phyloP scores from a whole-genome alignment of 2,329 filamentous ascomycete genomes.

The Ophiostoma himal-ulmi region DNA sequence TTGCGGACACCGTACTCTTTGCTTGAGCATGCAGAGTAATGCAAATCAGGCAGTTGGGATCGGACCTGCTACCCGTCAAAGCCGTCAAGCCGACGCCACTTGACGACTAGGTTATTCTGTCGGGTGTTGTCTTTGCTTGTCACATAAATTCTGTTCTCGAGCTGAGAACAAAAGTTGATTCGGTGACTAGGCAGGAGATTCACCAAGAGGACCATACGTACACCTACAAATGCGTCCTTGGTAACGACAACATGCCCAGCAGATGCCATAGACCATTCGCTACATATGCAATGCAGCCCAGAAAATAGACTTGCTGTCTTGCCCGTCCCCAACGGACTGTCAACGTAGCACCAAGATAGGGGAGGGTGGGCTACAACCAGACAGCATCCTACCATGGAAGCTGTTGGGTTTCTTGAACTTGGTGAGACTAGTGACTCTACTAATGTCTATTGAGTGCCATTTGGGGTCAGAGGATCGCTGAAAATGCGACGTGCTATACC shows the following conservation, averaged over 20 bases:
- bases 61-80: neutral
- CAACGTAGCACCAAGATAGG: slow-evolving; percentile 10
- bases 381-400: neutral
- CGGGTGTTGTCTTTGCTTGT: neutral
- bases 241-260: too few relatives aligned
- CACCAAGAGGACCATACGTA: too few relatives aligned
- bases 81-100: neutral
- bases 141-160: too few relatives aligned
- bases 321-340: neutral
- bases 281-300: slow-evolving; percentile 10
- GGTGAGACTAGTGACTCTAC: neutral
- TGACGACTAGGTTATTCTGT: too few relatives aligned
- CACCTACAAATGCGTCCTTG: too few relatives aligned
- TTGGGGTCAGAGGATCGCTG: neutral
- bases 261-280: neutral
- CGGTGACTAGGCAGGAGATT: too few relatives aligned
- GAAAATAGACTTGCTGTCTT: neutral
- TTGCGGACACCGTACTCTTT: neutral
- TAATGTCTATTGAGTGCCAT: neutral
- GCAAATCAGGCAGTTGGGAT: slow-evolving; percentile 2
- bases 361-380: neutral
- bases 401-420: neutral
- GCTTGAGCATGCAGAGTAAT: neutral
- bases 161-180: too few relatives aligned
- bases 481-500: neutral